phyloP scores from a whole-genome alignment of 2,329 filamentous ascomycete genomes.

The Diaporthe caulivora region DNA sequence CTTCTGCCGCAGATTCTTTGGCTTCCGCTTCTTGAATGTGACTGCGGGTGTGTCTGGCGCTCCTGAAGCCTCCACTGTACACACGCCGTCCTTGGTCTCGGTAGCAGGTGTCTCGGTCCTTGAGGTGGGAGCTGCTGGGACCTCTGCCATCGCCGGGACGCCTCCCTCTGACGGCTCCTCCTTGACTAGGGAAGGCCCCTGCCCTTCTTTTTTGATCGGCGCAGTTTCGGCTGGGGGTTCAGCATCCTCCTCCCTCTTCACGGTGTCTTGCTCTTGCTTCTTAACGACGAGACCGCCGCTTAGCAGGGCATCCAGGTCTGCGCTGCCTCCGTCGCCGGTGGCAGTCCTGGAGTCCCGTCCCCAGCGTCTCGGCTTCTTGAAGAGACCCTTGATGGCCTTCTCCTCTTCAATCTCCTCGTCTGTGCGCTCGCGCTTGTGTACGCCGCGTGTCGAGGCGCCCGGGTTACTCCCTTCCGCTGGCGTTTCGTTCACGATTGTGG shows the following conservation, averaged over 20 bases:
- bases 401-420: slow-evolving; percentile 73
- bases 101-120: slow-evolving; percentile 40
- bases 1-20: slow-evolving; percentile 73
- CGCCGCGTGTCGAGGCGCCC: slow-evolving; percentile 64
- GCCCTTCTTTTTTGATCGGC: slow-evolving; percentile 55
- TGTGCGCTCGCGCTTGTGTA: slow-evolving; percentile 72
- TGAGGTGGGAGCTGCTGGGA: slow-evolving; percentile 35
- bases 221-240: slow-evolving; percentile 45
- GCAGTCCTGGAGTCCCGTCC: slow-evolving; percentile 65
- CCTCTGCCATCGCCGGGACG: slow-evolving; percentile 34
- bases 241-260: slow-evolving; percentile 47
- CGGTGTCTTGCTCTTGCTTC: slow-evolving; percentile 46
- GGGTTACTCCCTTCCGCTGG: slow-evolving; percentile 54
- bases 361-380: slow-evolving; percentile 70
- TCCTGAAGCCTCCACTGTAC: slow-evolving; percentile 19
- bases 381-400: slow-evolving; percentile 67
- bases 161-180: slow-evolving; percentile 53
- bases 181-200: slow-evolving; percentile 51
- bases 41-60: slow-evolving; percentile 58
- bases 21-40: slow-evolving; percentile 85
- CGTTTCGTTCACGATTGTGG: slow-evolving; percentile 66
- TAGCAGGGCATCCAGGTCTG: slow-evolving; percentile 73
- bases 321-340: slow-evolving; percentile 57
- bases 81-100: slow-evolving; percentile 45
- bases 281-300: slow-evolving; percentile 51